phyloP scores from a whole-genome alignment of 371 early-diverging fungal genomes.

The Syncephalastrum monosporum region DNA sequence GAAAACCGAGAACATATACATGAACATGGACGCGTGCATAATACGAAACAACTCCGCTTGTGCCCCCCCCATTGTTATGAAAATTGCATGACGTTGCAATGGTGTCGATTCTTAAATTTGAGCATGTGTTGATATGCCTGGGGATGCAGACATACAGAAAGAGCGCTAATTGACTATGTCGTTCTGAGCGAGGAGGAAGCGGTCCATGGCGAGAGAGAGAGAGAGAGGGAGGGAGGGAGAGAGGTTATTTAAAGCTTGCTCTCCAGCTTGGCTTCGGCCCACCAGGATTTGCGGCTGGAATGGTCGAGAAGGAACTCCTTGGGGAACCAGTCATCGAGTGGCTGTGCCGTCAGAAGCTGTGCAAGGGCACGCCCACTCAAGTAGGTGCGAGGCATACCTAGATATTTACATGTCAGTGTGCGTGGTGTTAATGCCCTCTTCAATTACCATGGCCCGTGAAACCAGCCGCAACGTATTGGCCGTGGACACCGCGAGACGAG shows the following conservation, averaged over 20 bases:
- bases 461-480: conserved; percentile 45
- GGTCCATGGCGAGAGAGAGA: too few species aligned
- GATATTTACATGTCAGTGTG: conserved; percentile 1
- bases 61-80: not conserved
- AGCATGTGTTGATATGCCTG: too few species aligned
- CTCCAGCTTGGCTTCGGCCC: conserved; percentile 2
- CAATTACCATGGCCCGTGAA: conserved; percentile 33
- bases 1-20: conserved; percentile 1
- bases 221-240: too few species aligned
- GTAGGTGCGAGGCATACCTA: conserved; percentile 57
- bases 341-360: conserved; percentile 29
- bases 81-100: not conserved
- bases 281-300: conserved; percentile 14
- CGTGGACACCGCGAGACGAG: conserved; percentile 1
- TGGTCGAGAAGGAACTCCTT: conserved; percentile 23
- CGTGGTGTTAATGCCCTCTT: not conserved
- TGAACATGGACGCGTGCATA: too few species aligned
- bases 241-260: conserved; percentile 5
- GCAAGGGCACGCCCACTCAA: conserved; percentile 44
- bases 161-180: too few species aligned
- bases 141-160: too few species aligned
- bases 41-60: not conserved
- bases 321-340: conserved; percentile 22
- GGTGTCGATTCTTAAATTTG: too few species aligned
- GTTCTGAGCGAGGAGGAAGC: too few species aligned